Evolutionary conservation across 257 asterid species (phyloP), one percentile per base, ranked within the genome.

Genomic region (Osmanthus fragrans): DNA sequence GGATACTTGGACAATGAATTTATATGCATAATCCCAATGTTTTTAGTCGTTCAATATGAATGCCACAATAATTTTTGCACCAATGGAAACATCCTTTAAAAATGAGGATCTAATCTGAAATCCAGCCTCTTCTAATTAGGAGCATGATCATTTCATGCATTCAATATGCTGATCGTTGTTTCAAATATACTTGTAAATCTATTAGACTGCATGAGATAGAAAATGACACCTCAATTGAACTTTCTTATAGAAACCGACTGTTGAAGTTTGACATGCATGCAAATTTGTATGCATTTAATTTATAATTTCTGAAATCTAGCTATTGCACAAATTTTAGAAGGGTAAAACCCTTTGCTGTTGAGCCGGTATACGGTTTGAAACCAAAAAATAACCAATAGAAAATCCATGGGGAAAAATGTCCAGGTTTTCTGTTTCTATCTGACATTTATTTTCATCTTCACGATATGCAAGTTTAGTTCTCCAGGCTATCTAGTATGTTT

Each of bases 351-450:
- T 63, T 9, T 25, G 13, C 34, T 25, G 1, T 11, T 27, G 6
- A 63, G 69, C 69, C 13, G 19, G 34, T 27, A 3, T 27, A 25
- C 5, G 5, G 34, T 63, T 42, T 42, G 8, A 23, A 63, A 39
- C 83, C 49, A 65, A 25, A 30, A 67, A 27, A 34, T 74, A 76
- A 58, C 36, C 42, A 23, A 49, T 60, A 70, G 73, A 75, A 73
- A 71, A 45, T 33, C 42, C 8, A 2, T 74, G 64, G 80, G 39
- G 19, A 74, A 36, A 67, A 54, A 75, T 23, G 73, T 77, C 34
- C 79, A 71, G 40, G 58, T 74, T 64, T 76, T 76, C 60, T 56
- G 39, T 71, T 25, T 74, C 72, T 64, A 66, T 68, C 65, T 71
- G 68, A 54, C 81, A 19, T 73, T 23, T 70, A 3, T 39, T 49